phyloP scores from a whole-genome alignment of 306 rosid genomes.

The Benincasa hispida region DNA sequence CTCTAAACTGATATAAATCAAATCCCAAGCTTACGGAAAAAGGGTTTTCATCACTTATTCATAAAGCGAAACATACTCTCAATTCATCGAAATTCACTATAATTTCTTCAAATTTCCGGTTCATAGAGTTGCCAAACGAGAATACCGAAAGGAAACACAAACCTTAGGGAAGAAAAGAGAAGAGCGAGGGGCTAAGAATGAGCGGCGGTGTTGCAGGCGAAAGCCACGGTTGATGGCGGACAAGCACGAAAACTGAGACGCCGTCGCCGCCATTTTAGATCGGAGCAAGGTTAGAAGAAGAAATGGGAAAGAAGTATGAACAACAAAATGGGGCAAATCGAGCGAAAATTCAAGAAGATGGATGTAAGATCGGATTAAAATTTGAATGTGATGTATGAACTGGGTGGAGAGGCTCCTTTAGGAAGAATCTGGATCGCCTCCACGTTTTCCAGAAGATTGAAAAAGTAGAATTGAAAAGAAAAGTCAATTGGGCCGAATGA shows the following conservation, averaged over 20 bases:
- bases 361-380: not conserved
- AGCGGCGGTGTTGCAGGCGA: slow-evolving; percentile 15
- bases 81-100: not conserved
- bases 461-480: not conserved
- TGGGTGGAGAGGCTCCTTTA: not conserved
- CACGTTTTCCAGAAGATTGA: not conserved
- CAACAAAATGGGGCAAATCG: not conserved
- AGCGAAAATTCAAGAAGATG: not conserved
- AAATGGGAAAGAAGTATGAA: not conserved
- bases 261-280: slow-evolving; percentile 20
- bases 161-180: slow-evolving; percentile 34
- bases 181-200: slow-evolving; percentile 16
- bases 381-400: not conserved
- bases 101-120: not conserved
- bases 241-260: slow-evolving; percentile 44
- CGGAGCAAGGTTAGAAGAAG: not conserved
- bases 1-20: not conserved
- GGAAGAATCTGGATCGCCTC: not conserved
- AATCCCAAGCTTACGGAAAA: not conserved
- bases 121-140: not conserved
- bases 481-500: not conserved
- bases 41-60: not conserved
- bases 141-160: not conserved
- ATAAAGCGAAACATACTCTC: not conserved
- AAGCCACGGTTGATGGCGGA: slow-evolving; percentile 33